Percentiles rank a stretch among this genome's conserved stretches.
Conservation (phyloP, 306 rosid genomes). For the Styphnolobium japonicum region DNA sequence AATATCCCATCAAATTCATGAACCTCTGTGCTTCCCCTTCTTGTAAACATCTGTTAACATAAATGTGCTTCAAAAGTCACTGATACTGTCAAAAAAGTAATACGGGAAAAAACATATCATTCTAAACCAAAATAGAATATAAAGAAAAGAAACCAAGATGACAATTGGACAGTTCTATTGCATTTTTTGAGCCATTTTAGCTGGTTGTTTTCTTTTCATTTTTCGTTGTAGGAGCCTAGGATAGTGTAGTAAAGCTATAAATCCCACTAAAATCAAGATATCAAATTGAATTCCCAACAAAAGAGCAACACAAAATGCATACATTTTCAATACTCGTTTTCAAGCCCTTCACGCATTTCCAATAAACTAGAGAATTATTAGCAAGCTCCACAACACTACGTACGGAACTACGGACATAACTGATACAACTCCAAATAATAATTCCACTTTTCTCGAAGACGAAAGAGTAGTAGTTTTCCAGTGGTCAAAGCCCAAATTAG, state of each 20-base stretch:
- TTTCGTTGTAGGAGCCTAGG: not conserved
- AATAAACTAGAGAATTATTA: not conserved
- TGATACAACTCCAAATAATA: no score
- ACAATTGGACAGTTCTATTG: not conserved
- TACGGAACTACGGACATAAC: no score
- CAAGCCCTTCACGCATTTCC: not conserved
- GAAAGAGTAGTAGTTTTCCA: not conserved
- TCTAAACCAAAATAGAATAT: not conserved
- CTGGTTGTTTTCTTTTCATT: not conserved
- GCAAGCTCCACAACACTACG: not conserved
- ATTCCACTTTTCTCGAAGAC: no score
- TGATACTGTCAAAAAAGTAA: not conserved
- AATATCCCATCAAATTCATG: conserved; percentile 84
- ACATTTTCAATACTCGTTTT: not conserved
- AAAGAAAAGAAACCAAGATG: not conserved
- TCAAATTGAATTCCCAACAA: not conserved
- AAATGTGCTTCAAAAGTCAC: conserved; percentile 18
- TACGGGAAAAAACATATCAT: not conserved
- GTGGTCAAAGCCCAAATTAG: not conserved
- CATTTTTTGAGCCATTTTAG: not conserved
- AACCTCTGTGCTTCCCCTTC: conserved; percentile 84
- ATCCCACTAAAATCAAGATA: not conserved
- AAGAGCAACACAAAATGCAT: not conserved
- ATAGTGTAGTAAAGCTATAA: not conserved
- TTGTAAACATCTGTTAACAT: conserved; percentile 68